A percentile compares a stretch with the other conserved stretches of the same genome.
These are phyloP conservation scores for Apiotrichum gracile DNA, from an alignment of 1,284 basidiomycete genomes.

Conservation along the genomic window DNA sequence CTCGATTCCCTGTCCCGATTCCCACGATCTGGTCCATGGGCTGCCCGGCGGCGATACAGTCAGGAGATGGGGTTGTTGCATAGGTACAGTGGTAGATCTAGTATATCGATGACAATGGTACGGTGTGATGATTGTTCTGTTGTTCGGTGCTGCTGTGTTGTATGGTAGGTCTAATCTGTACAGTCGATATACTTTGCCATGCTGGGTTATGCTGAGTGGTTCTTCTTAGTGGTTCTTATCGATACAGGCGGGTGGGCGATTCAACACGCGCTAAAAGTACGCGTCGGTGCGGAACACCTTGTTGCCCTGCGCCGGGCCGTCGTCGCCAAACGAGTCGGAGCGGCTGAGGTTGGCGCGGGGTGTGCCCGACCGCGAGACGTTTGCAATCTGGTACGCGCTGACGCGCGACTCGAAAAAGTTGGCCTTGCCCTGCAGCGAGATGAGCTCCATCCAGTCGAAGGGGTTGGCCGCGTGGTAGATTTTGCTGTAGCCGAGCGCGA, in stretches of 20 bases:
- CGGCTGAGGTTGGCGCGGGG: constrained; percentile 19
- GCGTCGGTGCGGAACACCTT: constrained; percentile 26
- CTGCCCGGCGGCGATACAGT: too few species aligned
- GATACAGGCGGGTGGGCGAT: background rate
- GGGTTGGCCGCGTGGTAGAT: constrained; percentile 68
- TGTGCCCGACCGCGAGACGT: constrained; percentile 35
- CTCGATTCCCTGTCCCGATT: too few species aligned
- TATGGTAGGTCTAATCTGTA: too few species aligned
- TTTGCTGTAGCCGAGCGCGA: constrained; percentile 74
- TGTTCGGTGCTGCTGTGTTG: too few species aligned
- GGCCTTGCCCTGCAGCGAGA: constrained; percentile 62
- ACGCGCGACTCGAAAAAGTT: constrained; percentile 47
- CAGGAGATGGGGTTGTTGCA: too few species aligned
- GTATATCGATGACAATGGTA: too few species aligned
- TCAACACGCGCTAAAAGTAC: constrained; percentile 14
- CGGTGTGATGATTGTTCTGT: too few species aligned
- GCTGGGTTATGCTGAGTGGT: background rate
- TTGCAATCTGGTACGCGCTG: constrained; percentile 41
- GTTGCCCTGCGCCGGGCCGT: constrained; percentile 3
- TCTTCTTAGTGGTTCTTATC: background rate
- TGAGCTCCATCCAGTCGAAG: constrained; percentile 82
- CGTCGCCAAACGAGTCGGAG: constrained; percentile 5
- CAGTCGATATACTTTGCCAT: too few species aligned
- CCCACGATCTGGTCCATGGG: too few species aligned
- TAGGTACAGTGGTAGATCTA: too few species aligned